Conservation (phyloP, 1,284 basidiomycete species). For the Sanguinoderma infundibulare region DNA sequence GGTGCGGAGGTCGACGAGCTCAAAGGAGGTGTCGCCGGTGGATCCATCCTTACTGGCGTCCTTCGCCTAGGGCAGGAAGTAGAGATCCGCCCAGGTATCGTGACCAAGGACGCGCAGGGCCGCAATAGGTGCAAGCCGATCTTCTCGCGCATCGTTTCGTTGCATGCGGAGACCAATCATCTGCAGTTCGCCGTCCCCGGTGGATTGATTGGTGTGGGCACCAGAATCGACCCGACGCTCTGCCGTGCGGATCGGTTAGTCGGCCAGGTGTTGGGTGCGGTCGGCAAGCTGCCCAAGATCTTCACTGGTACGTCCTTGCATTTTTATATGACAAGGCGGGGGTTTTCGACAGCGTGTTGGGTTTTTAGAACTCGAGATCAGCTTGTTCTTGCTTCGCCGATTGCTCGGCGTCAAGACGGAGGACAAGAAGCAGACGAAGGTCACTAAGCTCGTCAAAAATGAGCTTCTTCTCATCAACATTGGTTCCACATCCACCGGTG, state of each 20-base stretch:
- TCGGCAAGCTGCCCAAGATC: slow-evolving; percentile 92
- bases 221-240: slow-evolving; percentile 94
- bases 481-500: slow-evolving; percentile 92
- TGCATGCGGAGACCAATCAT: slow-evolving; percentile 95
- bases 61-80: slow-evolving; percentile 93
- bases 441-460: slow-evolving; percentile 90
- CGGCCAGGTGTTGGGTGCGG: slow-evolving; percentile 94
- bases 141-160: slow-evolving; percentile 88
- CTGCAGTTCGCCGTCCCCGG: slow-evolving; percentile 96
- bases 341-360: too few relatives aligned
- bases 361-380: slow-evolving; percentile 82
- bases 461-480: slow-evolving; percentile 96
- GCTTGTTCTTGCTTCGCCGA: slow-evolving; percentile 90
- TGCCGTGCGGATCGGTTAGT: slow-evolving; percentile 97
- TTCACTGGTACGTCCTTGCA: slow-evolving; percentile 74
- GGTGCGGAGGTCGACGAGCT: slow-evolving; percentile 97
- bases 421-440: slow-evolving; percentile 98
- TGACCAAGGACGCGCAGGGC: slow-evolving; percentile 93
- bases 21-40: slow-evolving; percentile 98
- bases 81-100: slow-evolving; percentile 96
- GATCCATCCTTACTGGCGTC: slow-evolving; percentile 93
- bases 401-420: slow-evolving; percentile 98
- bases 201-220: slow-evolving; percentile 97
- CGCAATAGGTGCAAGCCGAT: slow-evolving; percentile 94
- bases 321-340: background rate